Base-by-base conservation (phyloP, 495 filamentous ascomycete species). In the Daldinia grandis region DNA sequence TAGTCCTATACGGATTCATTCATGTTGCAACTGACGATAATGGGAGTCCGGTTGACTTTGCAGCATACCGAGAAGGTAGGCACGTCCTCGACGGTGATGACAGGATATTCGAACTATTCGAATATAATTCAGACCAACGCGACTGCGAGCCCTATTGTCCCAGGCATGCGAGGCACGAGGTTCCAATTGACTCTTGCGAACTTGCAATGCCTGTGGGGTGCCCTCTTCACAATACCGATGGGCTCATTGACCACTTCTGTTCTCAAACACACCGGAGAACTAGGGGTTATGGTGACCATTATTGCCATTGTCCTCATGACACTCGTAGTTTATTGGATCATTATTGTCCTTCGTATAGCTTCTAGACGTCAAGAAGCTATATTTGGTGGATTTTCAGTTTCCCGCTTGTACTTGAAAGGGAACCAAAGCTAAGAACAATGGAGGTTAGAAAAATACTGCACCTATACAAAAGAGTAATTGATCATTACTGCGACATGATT, bases 271-370 rank as follows among this genome's bases (percentile, higher is more conserved):
- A 25, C 2, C 28, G 9, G 10, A 47, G 19, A n/a, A 17, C 40
- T 19, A n/a, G 19, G 9, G 40, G n/a, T 4, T 47, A 47, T 47
- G 2, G 40, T 2, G 70, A 73, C 15, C 70, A 73, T 53, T 73
- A 73, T 25, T 73, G 70, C n/a, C 70, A 65, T 28, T 73, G 70
- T 21, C 15, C 10, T 12, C 70, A 73, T 21, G 57, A 69, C 21
- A 24, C 8, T 12, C 4, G 7, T 24, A 12, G 2, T 5, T 24
- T 8, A 7, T 19, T 47, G 2, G 40, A 47, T 47, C 40, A 47
- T 9, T 47, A 47, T 4, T 72, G 58, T 15, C 59, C 64, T 8
- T 5, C 15, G 4, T 62, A 66, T 40, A 8, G 30, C 8, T 59
- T 40, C 7, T 58, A 44, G 10, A 33, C 25, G 15, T 15, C 1